These are phyloP conservation scores for Backusella macrospora DNA, from an alignment of 192 early-diverging fungal genomes.

Conservation along the genomic window DNA sequence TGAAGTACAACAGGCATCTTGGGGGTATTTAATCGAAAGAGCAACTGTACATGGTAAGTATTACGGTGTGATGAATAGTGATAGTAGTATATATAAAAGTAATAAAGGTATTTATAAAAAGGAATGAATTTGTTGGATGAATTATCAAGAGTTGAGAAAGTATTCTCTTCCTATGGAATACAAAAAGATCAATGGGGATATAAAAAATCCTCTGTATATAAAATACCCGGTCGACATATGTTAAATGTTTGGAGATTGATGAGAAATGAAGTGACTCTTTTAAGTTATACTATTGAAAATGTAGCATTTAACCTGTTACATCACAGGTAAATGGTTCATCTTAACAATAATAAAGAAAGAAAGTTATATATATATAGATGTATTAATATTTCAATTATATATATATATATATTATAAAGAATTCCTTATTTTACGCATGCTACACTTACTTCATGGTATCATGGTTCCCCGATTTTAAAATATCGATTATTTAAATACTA, in stretches of 20 bases:
- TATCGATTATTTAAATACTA: slow-evolving; percentile 69
- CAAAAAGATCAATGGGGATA: slow-evolving; percentile 55
- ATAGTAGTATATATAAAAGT: neutral
- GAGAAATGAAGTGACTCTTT: slow-evolving; percentile 73
- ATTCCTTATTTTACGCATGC: slow-evolving; percentile 64
- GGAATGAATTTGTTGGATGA: slow-evolving; percentile 37
- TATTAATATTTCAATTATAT: slow-evolving; percentile 7
- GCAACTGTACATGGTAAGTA: slow-evolving; percentile 31
- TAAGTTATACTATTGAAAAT: slow-evolving; percentile 81
- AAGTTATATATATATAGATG: too few relatives aligned
- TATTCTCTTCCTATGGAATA: neutral
- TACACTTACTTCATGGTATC: slow-evolving; percentile 72
- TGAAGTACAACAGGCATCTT: slow-evolving; percentile 82
- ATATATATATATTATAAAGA: slow-evolving; percentile 36
- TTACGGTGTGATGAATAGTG: neutral
- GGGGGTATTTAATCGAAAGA: slow-evolving; percentile 81
- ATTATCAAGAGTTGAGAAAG: slow-evolving; percentile 21
- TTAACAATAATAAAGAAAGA: slow-evolving; percentile 10
- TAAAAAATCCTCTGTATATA: slow-evolving; percentile 65
- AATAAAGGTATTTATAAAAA: slow-evolving; percentile 1
- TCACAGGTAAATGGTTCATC: slow-evolving; percentile 51
- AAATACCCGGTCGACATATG: slow-evolving; percentile 74
- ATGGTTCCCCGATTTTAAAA: slow-evolving; percentile 49
- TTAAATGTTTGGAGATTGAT: slow-evolving; percentile 91
- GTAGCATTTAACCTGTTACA: slow-evolving; percentile 72